A percentile compares a stretch with the other conserved stretches of the same genome.
These are phyloP conservation scores for Xylaria sp. DNA, from an alignment of 2,329 filamentous ascomycete genomes.

Conservation along the genomic window DNA sequence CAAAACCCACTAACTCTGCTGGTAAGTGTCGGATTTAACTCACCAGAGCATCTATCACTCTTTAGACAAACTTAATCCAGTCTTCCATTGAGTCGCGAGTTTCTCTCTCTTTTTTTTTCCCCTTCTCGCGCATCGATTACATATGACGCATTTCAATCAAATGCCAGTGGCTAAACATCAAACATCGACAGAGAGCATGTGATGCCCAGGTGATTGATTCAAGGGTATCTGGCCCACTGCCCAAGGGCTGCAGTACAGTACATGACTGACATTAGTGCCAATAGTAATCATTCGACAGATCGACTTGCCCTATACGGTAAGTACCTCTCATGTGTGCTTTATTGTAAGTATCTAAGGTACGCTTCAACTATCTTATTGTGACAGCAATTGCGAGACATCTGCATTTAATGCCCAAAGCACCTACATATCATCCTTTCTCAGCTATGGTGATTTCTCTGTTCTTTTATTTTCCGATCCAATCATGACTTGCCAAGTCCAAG, in stretches of 20 bases:
- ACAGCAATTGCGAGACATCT: too few species aligned
- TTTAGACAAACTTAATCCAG: too few species aligned
- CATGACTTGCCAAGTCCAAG: conserved; percentile 22
- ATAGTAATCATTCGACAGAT: neutral
- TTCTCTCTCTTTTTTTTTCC: too few species aligned
- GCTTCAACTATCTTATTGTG: too few species aligned
- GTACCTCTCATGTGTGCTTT: neutral
- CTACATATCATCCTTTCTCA: conserved; percentile 1
- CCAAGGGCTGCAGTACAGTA: neutral
- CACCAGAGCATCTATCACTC: too few species aligned
- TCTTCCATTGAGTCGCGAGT: too few species aligned
- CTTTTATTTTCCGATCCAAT: conserved; percentile 17
- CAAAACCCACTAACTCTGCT: too few species aligned
- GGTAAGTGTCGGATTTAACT: too few species aligned
- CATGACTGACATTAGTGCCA: neutral
- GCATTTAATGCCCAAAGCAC: neutral
- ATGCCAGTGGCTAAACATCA: too few species aligned
- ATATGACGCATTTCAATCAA: too few species aligned
- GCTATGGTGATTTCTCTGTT: conserved; percentile 9
- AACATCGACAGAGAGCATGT: neutral
- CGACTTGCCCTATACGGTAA: neutral
- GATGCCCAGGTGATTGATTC: neutral
- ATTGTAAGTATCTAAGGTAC: too few species aligned
- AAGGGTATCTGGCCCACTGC: neutral
- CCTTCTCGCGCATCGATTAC: too few species aligned